phyloP scores from a whole-genome alignment of 2,329 filamentous ascomycete genomes.

The Aspergillus pseudoglaucus region DNA sequence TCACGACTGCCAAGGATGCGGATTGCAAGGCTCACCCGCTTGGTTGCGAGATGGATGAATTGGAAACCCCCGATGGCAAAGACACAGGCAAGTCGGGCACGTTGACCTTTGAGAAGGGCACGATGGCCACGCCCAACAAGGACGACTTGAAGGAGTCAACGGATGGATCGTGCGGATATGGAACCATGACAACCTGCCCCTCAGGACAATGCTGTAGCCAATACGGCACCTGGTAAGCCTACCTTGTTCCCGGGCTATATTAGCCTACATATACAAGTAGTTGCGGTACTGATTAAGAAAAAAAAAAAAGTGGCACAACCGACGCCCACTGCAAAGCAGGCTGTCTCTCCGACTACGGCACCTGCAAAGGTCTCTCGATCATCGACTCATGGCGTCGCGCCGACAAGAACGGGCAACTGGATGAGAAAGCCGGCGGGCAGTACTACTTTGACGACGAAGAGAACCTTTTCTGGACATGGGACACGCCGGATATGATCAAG shows the following conservation, averaged over 20 bases:
- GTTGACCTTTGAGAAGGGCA: conserved; percentile 43
- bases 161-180: conserved; percentile 29
- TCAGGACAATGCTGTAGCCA: conserved; percentile 28
- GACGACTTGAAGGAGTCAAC: conserved; percentile 17
- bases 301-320: conserved; percentile 24
- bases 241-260: background rate
- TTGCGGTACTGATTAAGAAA: conserved; percentile 16
- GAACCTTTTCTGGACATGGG: conserved; percentile 67
- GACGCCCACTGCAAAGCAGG: conserved; percentile 26
- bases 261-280: background rate
- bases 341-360: conserved; percentile 35
- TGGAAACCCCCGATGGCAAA: conserved; percentile 55
- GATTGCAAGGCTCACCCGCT: conserved; percentile 44
- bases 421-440: conserved; percentile 54
- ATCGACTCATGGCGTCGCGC: conserved; percentile 54
- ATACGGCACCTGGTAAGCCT: conserved; percentile 30
- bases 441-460: conserved; percentile 60
- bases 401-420: conserved; percentile 47
- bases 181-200: conserved; percentile 23
- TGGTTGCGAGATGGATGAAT: conserved; percentile 53
- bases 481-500: conserved; percentile 55
- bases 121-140: conserved; percentile 16
- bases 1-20: conserved; percentile 47
- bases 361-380: conserved; percentile 45
- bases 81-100: conserved; percentile 51